Conservation (phyloP, 805 yeast genomes). For the Nakazawaea populi region DNA sequence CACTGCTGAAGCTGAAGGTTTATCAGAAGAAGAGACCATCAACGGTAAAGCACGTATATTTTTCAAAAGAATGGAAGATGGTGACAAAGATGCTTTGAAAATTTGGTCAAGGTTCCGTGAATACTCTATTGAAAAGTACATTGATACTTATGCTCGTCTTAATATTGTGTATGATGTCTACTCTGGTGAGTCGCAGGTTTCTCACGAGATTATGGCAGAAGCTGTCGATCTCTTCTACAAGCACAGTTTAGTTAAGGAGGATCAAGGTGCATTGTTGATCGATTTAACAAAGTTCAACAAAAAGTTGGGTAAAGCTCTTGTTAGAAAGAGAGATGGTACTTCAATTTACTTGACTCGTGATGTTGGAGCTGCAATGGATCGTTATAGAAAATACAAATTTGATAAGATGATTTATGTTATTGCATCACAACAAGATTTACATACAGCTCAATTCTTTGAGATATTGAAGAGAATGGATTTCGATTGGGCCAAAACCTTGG, state of each 20-base stretch:
- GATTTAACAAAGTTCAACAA: constrained; percentile 82
- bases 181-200: constrained; percentile 94
- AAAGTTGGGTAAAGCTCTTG: constrained; percentile 88
- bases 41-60: constrained; percentile 83
- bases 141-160: constrained; percentile 84
- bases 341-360: constrained; percentile 93
- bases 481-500: constrained; percentile 76
- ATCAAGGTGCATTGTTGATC: constrained; percentile 85
- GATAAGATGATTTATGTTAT: constrained; percentile 96
- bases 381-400: constrained; percentile 76
- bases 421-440: constrained; percentile 95
- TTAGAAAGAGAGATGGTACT: constrained; percentile 93
- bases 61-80: constrained; percentile 90
- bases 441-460: constrained; percentile 89
- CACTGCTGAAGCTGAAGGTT: constrained; percentile 44
- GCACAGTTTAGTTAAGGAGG: constrained; percentile 71
- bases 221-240: constrained; percentile 60
- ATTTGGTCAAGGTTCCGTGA: constrained; percentile 88
- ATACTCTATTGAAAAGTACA: constrained; percentile 81
- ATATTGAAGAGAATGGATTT: constrained; percentile 85
- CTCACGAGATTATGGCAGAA: constrained; percentile 60
- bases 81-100: constrained; percentile 71
- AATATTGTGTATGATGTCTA: constrained; percentile 85
- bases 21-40: constrained; percentile 43
- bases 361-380: constrained; percentile 91